Evolutionary conservation across 495 filamentous ascomycete genomes (phyloP).

Genomic region (Gamarada debralockiae): DNA sequence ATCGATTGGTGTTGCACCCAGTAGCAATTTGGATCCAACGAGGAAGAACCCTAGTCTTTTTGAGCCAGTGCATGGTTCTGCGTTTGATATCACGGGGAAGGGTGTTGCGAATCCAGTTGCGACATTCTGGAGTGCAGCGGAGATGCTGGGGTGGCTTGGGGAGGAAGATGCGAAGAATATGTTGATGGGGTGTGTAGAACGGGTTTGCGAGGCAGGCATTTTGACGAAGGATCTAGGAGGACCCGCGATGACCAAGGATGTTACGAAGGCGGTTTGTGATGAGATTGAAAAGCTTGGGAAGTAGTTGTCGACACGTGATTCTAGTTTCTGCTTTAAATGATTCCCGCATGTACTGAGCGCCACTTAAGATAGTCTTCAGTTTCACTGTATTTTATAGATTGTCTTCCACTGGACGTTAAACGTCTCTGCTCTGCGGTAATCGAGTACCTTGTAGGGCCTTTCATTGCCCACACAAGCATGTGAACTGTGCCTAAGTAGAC

Average conservation of each 20-base stretch:
- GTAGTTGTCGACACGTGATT: no score
- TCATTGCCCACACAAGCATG: no score
- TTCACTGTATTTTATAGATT: no score
- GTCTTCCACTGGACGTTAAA: no score
- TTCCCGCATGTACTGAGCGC: no score
- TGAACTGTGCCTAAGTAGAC: no score
- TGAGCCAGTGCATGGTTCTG: slow-evolving; percentile 78
- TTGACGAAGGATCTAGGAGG: slow-evolving; percentile 60
- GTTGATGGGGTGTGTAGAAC: slow-evolving; percentile 56
- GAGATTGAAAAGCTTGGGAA: slow-evolving; percentile 43
- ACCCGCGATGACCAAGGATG: slow-evolving; percentile 48
- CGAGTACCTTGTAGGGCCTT: no score
- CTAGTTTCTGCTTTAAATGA: no score
- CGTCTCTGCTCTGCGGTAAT: no score
- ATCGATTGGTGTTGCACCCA: slow-evolving; percentile 74
- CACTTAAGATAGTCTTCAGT: no score
- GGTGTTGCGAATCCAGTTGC: slow-evolving; percentile 69
- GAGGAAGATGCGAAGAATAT: slow-evolving; percentile 48
- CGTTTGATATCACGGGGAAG: slow-evolving; percentile 67
- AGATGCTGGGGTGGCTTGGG: slow-evolving; percentile 66
- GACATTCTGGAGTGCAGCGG: slow-evolving; percentile 64
- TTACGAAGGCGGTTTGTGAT: slow-evolving; percentile 57
- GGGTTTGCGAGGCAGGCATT: slow-evolving; percentile 51
- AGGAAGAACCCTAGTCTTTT: slow-evolving; percentile 69
- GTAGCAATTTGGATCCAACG: slow-evolving; percentile 63